Base-by-base conservation (phyloP, 23 red algal species). In the Agarophyton chilense region DNA sequence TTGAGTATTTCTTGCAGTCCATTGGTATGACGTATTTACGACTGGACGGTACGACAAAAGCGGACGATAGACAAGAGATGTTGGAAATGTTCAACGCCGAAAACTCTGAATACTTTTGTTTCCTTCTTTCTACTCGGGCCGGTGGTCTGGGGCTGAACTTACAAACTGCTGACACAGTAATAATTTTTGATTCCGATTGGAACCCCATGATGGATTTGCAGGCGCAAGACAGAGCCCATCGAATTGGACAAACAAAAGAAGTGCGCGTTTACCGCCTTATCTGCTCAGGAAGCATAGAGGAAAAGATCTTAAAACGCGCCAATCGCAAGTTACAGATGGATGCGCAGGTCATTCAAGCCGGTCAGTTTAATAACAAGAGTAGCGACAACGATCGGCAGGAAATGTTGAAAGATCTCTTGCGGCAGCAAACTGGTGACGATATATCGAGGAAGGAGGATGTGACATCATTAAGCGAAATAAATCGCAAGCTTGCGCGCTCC, bases 151-250 rank as follows among this genome's bases (percentile, higher is more conserved):
- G 96, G 0, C 82, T 98, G 7, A 98, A 98, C 74, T 81, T 98
- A 42, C 92, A 95, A 60, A 93, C 89, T 4, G 96, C 96, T 7
- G 96, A 98, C 50, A 95, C 96, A 7, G 96, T 98, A 17, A 83
- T 98, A 49, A 88, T 98, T 77, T 98, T 95, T 76, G 96, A 98
- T 67, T 91, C 89, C 31, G 96, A 98, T 67, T 98, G 93, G 92
- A 98, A 98, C 79, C 96, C 93, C 34, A 87, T 90, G 89, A 92
- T 94, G 88, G 96, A 98, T 72, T 78, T 95, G 46, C 96, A 98
- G 52, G 96, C 96, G 10, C 96, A 98, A 56, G 96, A 98, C 82
- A 82, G 96, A 46, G 96, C 93, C 24, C 93, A 95, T 63, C 61
- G 96, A 22, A 98, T 98, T 36, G 96, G 96, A 16, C 96, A 98